Evolutionary conservation across 306 rosid genomes (phyloP), one percentile per base, ranked within the genome.

Genomic region (Castanopsis chinensis): DNA sequence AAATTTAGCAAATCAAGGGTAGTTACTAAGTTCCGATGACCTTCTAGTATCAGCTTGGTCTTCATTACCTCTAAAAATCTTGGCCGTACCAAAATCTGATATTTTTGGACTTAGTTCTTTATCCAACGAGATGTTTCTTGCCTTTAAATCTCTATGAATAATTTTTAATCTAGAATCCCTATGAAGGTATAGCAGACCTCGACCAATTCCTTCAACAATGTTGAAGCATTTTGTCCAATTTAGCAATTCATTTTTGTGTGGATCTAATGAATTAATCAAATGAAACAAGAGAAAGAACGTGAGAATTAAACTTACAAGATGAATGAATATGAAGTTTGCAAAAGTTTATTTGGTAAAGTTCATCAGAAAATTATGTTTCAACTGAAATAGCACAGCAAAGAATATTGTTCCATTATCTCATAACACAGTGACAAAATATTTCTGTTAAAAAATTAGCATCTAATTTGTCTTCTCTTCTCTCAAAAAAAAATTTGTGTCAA

Each of bases 111-210:
- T 35, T 35, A 35, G 2, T 35, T 35, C 43, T 35, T 35, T 35
- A 35, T 35, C 43, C 43, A 35, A 35, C 9, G 6, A 6, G 43
- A 35, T 35, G 43, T 35, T 35, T 1, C 43, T 35, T 35, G 43
- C 43, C 43, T 35, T 35, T 35, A 35, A 2, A 6, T 6, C 35
- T 32, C 6, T 32, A 5, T 79, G 82, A 5, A 72, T 59, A 71
- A 79, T 79, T 63, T n/a, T 79, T 32, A 61, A n/a, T 63, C 73
- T 63, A 65, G 83, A 80, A 54, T 74, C 75, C 72, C 77, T 74
- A 0, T 80, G 75, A 1, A 80, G 70, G 10, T 80, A 80, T 37
- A 80, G 75, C 23, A 80, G 1, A 12, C 75, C 75, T n/a, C 75
- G 52, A 27, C 70, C 21, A 0, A 73, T 67, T 65, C 83, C 83